A percentile compares a stretch with the other conserved stretches of the same genome.
Evolutionary conservation across 2,329 filamentous ascomycete genomes (phyloP).

Genomic region (Pyrenophora teres): DNA sequence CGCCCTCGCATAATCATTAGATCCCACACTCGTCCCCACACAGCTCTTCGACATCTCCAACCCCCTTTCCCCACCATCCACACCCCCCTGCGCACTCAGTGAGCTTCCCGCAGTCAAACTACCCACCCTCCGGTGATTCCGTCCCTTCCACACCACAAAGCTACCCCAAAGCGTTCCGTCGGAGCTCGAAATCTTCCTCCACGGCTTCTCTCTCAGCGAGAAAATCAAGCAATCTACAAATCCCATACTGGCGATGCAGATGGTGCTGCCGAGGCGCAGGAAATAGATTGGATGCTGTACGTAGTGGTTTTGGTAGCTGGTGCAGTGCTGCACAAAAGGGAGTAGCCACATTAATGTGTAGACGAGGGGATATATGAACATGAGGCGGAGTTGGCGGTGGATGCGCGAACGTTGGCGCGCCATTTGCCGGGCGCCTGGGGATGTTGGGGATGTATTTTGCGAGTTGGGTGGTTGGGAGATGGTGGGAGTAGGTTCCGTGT

Average conservation of each 20-base stretch:
- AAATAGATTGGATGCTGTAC: constrained; percentile 60
- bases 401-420: constrained; percentile 58
- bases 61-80: background rate
- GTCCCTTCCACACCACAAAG: constrained; percentile 25
- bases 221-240: constrained; percentile 72
- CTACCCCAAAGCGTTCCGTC: constrained; percentile 51
- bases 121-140: background rate
- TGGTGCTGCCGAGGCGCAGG: constrained; percentile 60
- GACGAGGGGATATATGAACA: constrained; percentile 76
- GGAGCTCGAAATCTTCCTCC: constrained; percentile 60
- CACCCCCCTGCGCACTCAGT: background rate
- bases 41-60: background rate
- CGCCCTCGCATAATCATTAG: constrained; percentile 26
- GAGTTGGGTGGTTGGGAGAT: background rate
- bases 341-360: constrained; percentile 75
- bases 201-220: constrained; percentile 71
- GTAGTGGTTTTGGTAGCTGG: constrained; percentile 61
- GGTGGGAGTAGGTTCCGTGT: background rate
- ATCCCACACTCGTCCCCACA: constrained; percentile 25
- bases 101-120: background rate
- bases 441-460: background rate
- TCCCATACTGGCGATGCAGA: constrained; percentile 68
- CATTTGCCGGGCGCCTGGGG: constrained; percentile 14
- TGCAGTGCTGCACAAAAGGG: constrained; percentile 69
- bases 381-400: constrained; percentile 68